Evolutionary conservation across 441 rosid species (phyloP), one percentile per base, ranked within the genome.

Genomic region (Populus hybrid): DNA sequence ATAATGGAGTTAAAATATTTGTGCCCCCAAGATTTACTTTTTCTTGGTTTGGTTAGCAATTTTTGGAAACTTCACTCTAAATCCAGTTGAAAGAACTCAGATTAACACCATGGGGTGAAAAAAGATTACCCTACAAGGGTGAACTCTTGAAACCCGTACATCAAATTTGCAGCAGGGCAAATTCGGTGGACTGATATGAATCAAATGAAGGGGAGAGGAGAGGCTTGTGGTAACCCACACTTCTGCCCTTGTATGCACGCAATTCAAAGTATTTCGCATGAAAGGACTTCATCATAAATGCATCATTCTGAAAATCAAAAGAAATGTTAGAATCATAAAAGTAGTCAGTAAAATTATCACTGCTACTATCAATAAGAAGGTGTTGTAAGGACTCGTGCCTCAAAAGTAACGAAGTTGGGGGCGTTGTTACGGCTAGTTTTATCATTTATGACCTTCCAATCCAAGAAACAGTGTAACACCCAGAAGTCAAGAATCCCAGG

Each of bases 401-500:
- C 14, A 16, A 29, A 29, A 31, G 4, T 12, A 28, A 67, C 65
- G 28, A 31, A 78, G 80, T 2, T 68, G 4, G 2, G 75, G 85
- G 81, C 76, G 38, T 69, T 68, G 64, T 79, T 53, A 71, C 24
- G 21, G 74, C 38, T n/a, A 9, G 29, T 24, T 21, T 16, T 31
- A 31, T 31, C 33, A 31, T 31, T 31, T 31, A 36, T 11, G 73
- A 76, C 69, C 78, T 64, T 76, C 72, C 7, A 79, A 79, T 82
- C 84, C 83, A 81, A 82, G 87, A 77, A 68, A 70, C 63, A 26
- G 65, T 21, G 65, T 21, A 21, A 1, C 59, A 71, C 33, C 59
- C 31, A 21, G 59, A 14, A 38, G 20, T 38, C 73, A 59, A 70
- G 38, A 42, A 53, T 72, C 20, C 59, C 28, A 3, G 14, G 28